These are phyloP conservation scores for Neofusicoccum laricinum DNA, from an alignment of 2,329 filamentous ascomycete species.

Conservation along the genomic window DNA sequence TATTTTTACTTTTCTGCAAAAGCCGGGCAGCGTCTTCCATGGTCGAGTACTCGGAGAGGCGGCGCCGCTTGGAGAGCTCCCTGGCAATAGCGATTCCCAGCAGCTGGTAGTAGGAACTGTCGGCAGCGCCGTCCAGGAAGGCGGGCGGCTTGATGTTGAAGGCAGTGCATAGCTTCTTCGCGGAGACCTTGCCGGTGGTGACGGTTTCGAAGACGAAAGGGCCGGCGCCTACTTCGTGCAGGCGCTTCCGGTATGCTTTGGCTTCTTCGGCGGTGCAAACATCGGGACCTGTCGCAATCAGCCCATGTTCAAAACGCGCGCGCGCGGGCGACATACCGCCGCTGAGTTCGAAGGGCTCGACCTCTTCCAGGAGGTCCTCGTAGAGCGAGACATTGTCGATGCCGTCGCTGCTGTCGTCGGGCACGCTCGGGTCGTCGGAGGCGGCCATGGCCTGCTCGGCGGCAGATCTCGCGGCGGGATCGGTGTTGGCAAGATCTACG, in stretches of 20 bases:
- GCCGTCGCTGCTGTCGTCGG: conserved; percentile 25
- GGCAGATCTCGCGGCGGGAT: conserved; percentile 8
- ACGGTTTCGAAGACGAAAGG: conserved; percentile 74
- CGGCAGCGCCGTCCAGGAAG: conserved; percentile 70
- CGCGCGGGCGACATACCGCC: conserved; percentile 6
- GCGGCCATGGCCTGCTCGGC: conserved; percentile 6
- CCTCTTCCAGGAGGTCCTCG: conserved; percentile 22
- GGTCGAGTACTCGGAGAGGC: conserved; percentile 76
- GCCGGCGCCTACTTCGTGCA: conserved; percentile 73
- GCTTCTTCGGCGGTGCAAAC: conserved; percentile 54
- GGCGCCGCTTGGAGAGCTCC: conserved; percentile 77
- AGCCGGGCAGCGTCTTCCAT: conserved; percentile 83
- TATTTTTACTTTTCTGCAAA: conserved; percentile 71
- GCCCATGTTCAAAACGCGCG: background rate
- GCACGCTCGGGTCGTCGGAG: conserved; percentile 12
- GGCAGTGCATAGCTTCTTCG: conserved; percentile 80
- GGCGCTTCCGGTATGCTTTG: conserved; percentile 62
- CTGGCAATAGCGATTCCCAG: conserved; percentile 75
- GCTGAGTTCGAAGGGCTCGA: conserved; percentile 15
- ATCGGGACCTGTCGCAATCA: conserved; percentile 24
- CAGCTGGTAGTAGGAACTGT: conserved; percentile 72
- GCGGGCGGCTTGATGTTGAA: conserved; percentile 74
- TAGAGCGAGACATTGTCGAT: conserved; percentile 30
- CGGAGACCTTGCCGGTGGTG: conserved; percentile 65
- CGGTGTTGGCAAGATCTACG: conserved; percentile 10